Percentiles rank a stretch among this genome's conserved stretches.
These are phyloP conservation scores for Polyplosphaeria fusca DNA, from an alignment of 495 filamentous ascomycete genomes.

Conservation along the genomic window DNA sequence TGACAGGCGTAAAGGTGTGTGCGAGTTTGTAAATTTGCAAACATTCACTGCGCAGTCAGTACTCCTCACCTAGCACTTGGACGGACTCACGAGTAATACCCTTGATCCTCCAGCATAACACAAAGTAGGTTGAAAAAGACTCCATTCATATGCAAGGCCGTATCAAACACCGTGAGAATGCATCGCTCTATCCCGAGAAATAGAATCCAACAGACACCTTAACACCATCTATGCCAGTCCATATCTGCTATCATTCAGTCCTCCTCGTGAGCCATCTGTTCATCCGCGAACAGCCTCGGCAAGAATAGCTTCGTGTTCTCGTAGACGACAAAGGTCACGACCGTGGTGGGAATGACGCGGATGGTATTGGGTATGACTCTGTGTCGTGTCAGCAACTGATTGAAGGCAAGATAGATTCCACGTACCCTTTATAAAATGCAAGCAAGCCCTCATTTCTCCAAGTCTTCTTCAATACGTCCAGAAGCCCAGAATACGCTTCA, in stretches of 20 bases:
- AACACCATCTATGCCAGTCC: background rate
- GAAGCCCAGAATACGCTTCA: conserved; percentile 62
- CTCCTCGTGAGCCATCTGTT: conserved; percentile 32
- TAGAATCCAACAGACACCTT: background rate
- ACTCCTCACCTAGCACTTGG: no score
- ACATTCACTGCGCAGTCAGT: no score
- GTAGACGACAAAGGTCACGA: conserved; percentile 97
- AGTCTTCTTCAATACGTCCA: conserved; percentile 68
- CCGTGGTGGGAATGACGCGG: conserved; percentile 87
- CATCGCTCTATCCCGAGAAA: background rate
- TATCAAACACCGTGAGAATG: no score
- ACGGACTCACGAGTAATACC: no score
- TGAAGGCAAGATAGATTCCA: background rate
- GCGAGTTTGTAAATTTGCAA: no score
- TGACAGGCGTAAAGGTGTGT: no score
- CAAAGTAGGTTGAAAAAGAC: no score
- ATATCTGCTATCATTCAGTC: conserved; percentile 15
- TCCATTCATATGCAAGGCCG: no score
- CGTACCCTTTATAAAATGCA: conserved; percentile 84
- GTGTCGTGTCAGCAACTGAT: conserved; percentile 12
- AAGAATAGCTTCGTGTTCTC: conserved; percentile 81
- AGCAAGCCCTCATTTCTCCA: conserved; percentile 73
- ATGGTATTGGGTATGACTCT: conserved; percentile 77
- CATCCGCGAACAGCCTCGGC: conserved; percentile 40
- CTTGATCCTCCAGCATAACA: no score